Base-by-base conservation (phyloP, 306 rosid genomes). In the Pterocarpus macrocarpus region DNA sequence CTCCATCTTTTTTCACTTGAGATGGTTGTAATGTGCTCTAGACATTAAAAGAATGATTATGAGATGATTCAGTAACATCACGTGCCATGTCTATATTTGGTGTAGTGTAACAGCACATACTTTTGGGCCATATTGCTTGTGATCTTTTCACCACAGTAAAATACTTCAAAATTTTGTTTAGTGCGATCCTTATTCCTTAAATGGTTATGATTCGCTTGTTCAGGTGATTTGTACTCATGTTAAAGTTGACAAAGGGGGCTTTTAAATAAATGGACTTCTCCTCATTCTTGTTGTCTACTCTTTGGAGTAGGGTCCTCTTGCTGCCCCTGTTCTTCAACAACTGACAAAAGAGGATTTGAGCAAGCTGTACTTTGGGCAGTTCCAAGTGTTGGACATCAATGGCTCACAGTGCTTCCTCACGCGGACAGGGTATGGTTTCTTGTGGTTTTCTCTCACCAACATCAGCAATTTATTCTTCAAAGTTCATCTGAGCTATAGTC, bases 281-380 rank as follows among this genome's bases (percentile, higher is more conserved):
- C 28, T 22, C 28, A 22, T 22, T 22, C 28, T 22, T 22, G 28
- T 22, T 22, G 28, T 22, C 28, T 22, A 22, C 28, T 22, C 28
- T 22, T 22, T 22, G 28, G 28, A 22, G 28, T 1, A 22, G 98
- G 98, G 98, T 72, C 98, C 98, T 81, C 97, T 93, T 85, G 94
- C 97, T 83, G 94, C 91, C 75, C 90, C 94, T 39, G 85, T 80
- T 86, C 97, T 93, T 84, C 98, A 91, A 81, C 90, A 90, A 85
- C 79, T 93, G 89, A 93, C 93, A 15, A 93, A 87, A 82, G 92
- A 88, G 3, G 91, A 93, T 85, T 80, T 93, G 89, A 91, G 97
- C 88, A 93, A 90, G 87, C 8, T 93, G 7, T 93, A 89, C 80
- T 93, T 91, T 72, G 97, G 97, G 36, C 90, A 86, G 78, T 91